Evolutionary conservation across 495 filamentous ascomycete genomes (phyloP), one percentile per base, ranked within the genome.

Genomic region (Pyrenula aspistea): DNA sequence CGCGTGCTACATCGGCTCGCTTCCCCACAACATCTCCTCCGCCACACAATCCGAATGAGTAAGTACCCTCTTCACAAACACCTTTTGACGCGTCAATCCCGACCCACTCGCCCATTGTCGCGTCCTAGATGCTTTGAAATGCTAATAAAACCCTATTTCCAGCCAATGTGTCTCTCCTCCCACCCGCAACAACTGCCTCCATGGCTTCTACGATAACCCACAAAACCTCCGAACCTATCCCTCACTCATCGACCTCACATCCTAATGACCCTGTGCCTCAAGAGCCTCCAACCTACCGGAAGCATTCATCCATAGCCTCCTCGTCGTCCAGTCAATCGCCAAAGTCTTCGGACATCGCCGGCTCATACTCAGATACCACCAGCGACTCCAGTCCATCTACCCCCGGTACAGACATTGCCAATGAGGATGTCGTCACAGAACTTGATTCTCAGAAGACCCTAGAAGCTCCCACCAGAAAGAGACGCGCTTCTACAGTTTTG

Each of bases 401-500:
- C 2, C 77, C 82, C 11, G 65, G 66, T 20, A 79, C 74, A 50
- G 83, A 83, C 20, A 61, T 67, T 1, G 71, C 76, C 49, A 67
- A 75, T 12, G 78, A 80, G 12, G 69, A 68, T n/a, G 68, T 79
- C 11, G 70, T 75, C 15, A 60, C 64, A 23, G 64, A 71, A 12
- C 56, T 71, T 19, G 36, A 63, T 53, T 55, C 57, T 10, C 63
- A 75, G 22, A 63, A 72, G 22, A 24, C 65, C 22, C 19, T 10
- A 4, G 57, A 70, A 49, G 57, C 62, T 3, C 57, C 65, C 49
- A 64, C 66, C 50, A 80, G 79, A 53, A 73, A 64, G 55, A 79
- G 87, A 54, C 86, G 88, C 56, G 88, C 87, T 10, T 92, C 88
- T 23, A 93, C 88, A n/a, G 73, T 82, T 8, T 74, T 93, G 56